Conservation (phyloP, 805 yeast genomes). For the Suhomyces sp. region DNA sequence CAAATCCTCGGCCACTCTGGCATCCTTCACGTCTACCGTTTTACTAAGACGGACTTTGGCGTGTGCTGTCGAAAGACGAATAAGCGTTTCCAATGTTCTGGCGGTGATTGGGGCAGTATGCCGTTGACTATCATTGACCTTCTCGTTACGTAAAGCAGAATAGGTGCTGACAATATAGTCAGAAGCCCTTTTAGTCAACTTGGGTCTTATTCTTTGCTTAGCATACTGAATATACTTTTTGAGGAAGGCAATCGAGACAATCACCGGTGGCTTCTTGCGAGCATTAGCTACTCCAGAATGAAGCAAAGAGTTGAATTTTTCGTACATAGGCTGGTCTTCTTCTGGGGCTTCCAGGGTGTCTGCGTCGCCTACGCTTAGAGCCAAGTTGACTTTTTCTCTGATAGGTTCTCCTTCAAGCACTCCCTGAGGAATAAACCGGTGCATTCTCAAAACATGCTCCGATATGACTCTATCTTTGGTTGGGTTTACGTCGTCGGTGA, state of each 20-base stretch:
- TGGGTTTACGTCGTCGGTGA: constrained; percentile 91
- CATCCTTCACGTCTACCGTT: constrained; percentile 72
- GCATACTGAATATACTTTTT: constrained; percentile 94
- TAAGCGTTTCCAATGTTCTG: constrained; percentile 94
- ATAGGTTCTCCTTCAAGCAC: constrained; percentile 91
- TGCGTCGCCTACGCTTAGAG: constrained; percentile 78
- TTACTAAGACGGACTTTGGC: constrained; percentile 90
- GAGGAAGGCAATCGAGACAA: constrained; percentile 74
- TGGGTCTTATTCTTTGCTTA: constrained; percentile 81
- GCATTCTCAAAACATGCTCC: constrained; percentile 94
- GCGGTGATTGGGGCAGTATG: constrained; percentile 94
- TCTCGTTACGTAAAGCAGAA: constrained; percentile 76
- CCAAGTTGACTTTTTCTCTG: constrained; percentile 66
- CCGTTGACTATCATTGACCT: constrained; percentile 57
- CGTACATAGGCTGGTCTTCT: constrained; percentile 64
- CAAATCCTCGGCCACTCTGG: constrained; percentile 79
- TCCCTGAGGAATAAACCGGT: constrained; percentile 84
- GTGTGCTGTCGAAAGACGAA: constrained; percentile 93
- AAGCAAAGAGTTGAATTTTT: constrained; percentile 74
- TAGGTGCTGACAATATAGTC: constrained; percentile 78
- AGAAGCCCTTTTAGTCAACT: constrained; percentile 71
- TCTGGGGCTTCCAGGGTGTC: constrained; percentile 38
- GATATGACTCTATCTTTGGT: constrained; percentile 80
- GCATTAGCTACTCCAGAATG: constrained; percentile 66
- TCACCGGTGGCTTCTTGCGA: constrained; percentile 25